Percentiles rank a stretch among this genome's conserved stretches.
phyloP scores from a whole-genome alignment of 352 stramenopile genomes.

The Pythium folliculosum region DNA sequence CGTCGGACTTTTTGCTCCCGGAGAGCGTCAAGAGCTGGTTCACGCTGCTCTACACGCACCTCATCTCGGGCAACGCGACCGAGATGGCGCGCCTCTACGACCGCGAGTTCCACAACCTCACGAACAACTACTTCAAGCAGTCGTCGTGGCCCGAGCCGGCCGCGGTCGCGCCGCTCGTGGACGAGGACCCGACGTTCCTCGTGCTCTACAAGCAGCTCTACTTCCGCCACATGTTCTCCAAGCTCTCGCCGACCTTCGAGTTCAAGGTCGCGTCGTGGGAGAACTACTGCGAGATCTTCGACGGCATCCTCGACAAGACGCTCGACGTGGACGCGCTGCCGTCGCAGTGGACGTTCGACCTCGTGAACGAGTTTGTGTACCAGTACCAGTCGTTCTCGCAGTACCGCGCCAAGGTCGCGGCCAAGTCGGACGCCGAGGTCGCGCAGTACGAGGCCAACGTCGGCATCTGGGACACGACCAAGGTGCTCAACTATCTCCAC shows the following conservation, averaged over 20 bases:
- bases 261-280: conserved; percentile 92
- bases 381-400: conserved; percentile 99
- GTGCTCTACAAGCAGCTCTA: conserved; percentile 97
- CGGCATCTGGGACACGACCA: conserved; percentile 96
- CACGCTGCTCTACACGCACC: conserved; percentile 84
- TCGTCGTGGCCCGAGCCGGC: conserved; percentile 92
- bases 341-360: conserved; percentile 98
- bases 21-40: conserved; percentile 90
- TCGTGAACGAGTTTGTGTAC: conserved; percentile 99
- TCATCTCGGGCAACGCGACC: conserved; percentile 77
- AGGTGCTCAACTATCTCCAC: conserved; percentile 95
- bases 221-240: conserved; percentile 95
- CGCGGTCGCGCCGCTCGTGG: conserved; percentile 79
- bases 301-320: conserved; percentile 88
- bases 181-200: conserved; percentile 92
- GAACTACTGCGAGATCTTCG: conserved; percentile 95
- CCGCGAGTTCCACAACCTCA: conserved; percentile 87
- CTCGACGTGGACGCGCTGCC: conserved; percentile 87
- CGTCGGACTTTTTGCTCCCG: conserved; percentile 84
- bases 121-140: conserved; percentile 95
- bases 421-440: conserved; percentile 65
- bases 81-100: conserved; percentile 89
- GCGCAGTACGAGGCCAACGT: conserved; percentile 64
- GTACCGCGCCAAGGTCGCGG: conserved; percentile 87
- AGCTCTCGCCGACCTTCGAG: conserved; percentile 84